A percentile compares a stretch with the other conserved stretches of the same genome.
Conservation (phyloP, 2,329 filamentous ascomycete genomes). For the Penicillium aurantiogriseum region DNA sequence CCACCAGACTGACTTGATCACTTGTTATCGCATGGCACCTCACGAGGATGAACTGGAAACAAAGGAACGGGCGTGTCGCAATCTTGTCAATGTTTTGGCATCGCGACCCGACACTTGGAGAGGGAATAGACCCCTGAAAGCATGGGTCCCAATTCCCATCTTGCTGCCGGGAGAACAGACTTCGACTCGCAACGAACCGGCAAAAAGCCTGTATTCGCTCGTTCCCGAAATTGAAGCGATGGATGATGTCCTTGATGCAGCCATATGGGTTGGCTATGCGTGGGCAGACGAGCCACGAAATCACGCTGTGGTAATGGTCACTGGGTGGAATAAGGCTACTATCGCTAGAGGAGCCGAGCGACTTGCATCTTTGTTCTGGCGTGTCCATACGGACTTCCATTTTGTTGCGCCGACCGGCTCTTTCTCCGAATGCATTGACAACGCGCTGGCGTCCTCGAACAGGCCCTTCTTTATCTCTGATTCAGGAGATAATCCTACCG, state of each 20-base stretch:
- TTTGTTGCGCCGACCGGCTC: conserved; percentile 54
- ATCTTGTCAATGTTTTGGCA: conserved; percentile 46
- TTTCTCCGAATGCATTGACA: conserved; percentile 49
- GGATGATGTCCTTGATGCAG: conserved; percentile 50
- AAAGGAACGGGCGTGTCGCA: conserved; percentile 52
- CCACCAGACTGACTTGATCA: conserved; percentile 53
- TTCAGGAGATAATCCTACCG: conserved; percentile 57
- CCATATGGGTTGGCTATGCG: conserved; percentile 57
- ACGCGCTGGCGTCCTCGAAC: conserved; percentile 41
- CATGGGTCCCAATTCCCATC: conserved; percentile 54
- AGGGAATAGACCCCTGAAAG: conserved; percentile 47
- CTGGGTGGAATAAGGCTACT: conserved; percentile 49
- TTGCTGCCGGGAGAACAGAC: conserved; percentile 57
- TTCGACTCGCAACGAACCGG: conserved; percentile 54
- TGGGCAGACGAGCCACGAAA: conserved; percentile 58
- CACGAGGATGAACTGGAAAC: conserved; percentile 54
- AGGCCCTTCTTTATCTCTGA: conserved; percentile 56
- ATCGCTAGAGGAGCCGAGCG: conserved; percentile 45
- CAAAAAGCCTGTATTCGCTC: conserved; percentile 51
- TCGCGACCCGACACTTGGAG: neutral
- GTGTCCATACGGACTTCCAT: conserved; percentile 47
- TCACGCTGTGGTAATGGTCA: conserved; percentile 51
- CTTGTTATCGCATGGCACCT: conserved; percentile 55
- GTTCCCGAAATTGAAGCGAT: conserved; percentile 46
- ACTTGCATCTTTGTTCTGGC: conserved; percentile 52